Evolutionary conservation across 2,329 filamentous ascomycete species (phyloP).

Genomic region (Beauveria caledonica): DNA sequence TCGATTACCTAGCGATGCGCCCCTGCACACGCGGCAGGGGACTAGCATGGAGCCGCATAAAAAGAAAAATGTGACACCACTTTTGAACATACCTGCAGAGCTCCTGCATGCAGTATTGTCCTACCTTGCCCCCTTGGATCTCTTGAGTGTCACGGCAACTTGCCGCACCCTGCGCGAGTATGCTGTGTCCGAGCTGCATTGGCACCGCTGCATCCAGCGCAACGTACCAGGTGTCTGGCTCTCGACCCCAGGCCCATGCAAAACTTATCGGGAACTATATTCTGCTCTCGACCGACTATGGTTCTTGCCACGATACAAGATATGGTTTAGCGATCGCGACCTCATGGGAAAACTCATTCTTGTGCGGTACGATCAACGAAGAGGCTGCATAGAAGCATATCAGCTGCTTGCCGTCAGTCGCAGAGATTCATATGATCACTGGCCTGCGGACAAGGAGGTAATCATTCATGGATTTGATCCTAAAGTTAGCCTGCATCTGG

Average conservation of each 20-base stretch:
- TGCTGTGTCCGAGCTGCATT: slow-evolving; percentile 59
- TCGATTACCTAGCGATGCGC: slow-evolving; percentile 1
- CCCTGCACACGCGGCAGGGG: slow-evolving; percentile 3
- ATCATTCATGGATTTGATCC: slow-evolving; percentile 69
- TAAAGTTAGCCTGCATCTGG: slow-evolving; percentile 60
- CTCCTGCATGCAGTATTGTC: slow-evolving; percentile 64
- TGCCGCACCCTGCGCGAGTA: slow-evolving; percentile 54
- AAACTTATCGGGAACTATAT: slow-evolving; percentile 64
- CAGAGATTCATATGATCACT: slow-evolving; percentile 47
- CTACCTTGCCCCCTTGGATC: slow-evolving; percentile 55
- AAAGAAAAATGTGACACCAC: slow-evolving; percentile 12
- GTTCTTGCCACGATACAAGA: slow-evolving; percentile 71
- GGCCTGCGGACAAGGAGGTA: slow-evolving; percentile 57
- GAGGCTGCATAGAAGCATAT: slow-evolving; percentile 74
- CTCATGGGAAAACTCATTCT: slow-evolving; percentile 69
- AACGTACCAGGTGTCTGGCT: slow-evolving; percentile 53
- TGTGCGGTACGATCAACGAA: slow-evolving; percentile 63
- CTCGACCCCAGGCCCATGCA: slow-evolving; percentile 46
- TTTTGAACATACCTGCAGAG: slow-evolving; percentile 62
- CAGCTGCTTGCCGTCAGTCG: slow-evolving; percentile 60
- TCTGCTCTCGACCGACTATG: slow-evolving; percentile 68
- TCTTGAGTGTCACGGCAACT: slow-evolving; percentile 50
- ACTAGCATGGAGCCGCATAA: slow-evolving; percentile 3
- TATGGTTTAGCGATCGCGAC: slow-evolving; percentile 77
- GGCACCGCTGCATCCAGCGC: slow-evolving; percentile 61